Conservation (phyloP, 768 basidiomycete species). For the Leccinum variicolor region DNA sequence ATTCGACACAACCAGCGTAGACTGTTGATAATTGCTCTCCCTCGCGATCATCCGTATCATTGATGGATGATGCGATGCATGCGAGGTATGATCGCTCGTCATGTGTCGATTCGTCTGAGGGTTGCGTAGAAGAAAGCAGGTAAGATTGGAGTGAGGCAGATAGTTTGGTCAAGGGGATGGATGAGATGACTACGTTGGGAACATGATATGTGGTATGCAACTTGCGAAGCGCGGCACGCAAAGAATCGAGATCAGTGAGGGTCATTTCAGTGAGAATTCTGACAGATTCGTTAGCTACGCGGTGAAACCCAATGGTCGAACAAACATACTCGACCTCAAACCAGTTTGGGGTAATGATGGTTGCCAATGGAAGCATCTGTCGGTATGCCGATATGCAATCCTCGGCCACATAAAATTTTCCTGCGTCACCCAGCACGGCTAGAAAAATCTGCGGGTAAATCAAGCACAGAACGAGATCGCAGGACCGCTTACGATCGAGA, state of each 20-base stretch:
- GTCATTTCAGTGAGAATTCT: slow-evolving; percentile 75
- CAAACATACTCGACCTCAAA: slow-evolving; percentile 88
- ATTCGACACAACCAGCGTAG: slow-evolving; percentile 69
- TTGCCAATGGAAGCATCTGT: slow-evolving; percentile 73
- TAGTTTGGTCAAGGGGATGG: slow-evolving; percentile 75
- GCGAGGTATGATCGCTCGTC: slow-evolving; percentile 52
- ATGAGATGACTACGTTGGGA: slow-evolving; percentile 89
- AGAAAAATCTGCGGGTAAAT: background rate
- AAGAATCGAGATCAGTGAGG: slow-evolving; percentile 62
- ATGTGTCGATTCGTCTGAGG: background rate
- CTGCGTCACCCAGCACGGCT: slow-evolving; percentile 96
- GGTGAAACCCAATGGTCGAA: background rate
- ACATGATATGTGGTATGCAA: slow-evolving; percentile 78
- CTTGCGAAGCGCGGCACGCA: slow-evolving; percentile 63
- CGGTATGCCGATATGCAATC: slow-evolving; percentile 88
- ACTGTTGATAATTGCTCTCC: slow-evolving; percentile 39
- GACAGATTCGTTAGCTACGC: background rate
- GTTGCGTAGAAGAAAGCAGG: slow-evolving; percentile 31
- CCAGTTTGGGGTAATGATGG: slow-evolving; percentile 96
- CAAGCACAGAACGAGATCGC: background rate
- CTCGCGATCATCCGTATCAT: slow-evolving; percentile 13
- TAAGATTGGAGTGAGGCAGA: slow-evolving; percentile 46
- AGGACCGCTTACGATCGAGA: slow-evolving; percentile 73
- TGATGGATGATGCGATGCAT: slow-evolving; percentile 73
- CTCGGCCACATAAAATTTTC: slow-evolving; percentile 81